Base-by-base conservation (phyloP, 2,329 filamentous ascomycete species). In the Ophiosphaerella narmari region DNA sequence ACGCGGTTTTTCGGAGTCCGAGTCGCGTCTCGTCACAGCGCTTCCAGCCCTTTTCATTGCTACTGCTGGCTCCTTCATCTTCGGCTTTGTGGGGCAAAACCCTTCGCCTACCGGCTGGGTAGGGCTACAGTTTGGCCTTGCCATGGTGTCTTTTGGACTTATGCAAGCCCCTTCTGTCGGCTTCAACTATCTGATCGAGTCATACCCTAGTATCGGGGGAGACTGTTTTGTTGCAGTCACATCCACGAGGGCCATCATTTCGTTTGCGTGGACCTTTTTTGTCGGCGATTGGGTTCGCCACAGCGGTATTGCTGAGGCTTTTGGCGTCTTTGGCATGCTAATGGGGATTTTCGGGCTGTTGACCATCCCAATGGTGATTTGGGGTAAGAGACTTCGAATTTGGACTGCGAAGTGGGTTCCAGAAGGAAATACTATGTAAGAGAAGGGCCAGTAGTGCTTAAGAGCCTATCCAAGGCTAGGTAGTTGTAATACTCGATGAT, bases 221-320 rank as follows among this genome's bases (percentile, higher is more conserved):
- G 80, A 83, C 54, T 82, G 80, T 58, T 82, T 84, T 55, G 78
- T 80, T 11, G 77, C 80, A 43, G 76, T 83, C 0, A 81, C 80
- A 1, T 77, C 77, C 29, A 64, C 78, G 13, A 73, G 80, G 3
- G 73, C 78, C 9, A 64, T 82, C 5, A 75, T 84, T 7, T 73
- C 76, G 0, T 83, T 83, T 55, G 75, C 78, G 0, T 84, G 80
- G 80, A 80, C 78, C 0, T 82, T 82, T 46, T 82, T 83, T 38
- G 76, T 79, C 0, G 74, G 74, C 2, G 67, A 75, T 4, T 84
- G 80, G 81, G 71, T 81, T 0, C 57, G 67, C 1, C 40, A 66
- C 0, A 63, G 60, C 0, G 81, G 81, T 0, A 57, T 75, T 1
- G 74, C 80, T 0, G 66, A 80, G 44, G 75, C 80, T 0, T 83